Percentiles rank a stretch among this genome's conserved stretches.
Evolutionary conservation across 257 asterid species (phyloP).

Genomic region (Ophiorrhiza pumila): DNA sequence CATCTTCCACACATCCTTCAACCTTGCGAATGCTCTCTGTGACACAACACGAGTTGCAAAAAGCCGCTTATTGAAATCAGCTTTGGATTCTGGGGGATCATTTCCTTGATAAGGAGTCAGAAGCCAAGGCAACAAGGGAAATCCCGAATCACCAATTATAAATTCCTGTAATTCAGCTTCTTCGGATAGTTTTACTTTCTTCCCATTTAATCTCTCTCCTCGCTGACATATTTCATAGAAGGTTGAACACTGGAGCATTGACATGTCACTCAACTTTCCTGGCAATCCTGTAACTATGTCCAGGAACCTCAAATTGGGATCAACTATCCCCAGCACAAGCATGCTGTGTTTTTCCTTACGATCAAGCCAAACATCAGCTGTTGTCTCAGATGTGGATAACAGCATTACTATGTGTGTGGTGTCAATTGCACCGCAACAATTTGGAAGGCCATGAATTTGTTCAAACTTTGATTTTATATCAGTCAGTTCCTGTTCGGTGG

Average conservation of each 20-base stretch:
- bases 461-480: slow-evolving; percentile 53
- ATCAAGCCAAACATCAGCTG: slow-evolving; percentile 62
- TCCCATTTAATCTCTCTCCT: slow-evolving; percentile 55
- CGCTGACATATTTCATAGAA: slow-evolving; percentile 51
- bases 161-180: slow-evolving; percentile 51
- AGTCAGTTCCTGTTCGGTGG: slow-evolving; percentile 39
- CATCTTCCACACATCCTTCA: slow-evolving; percentile 82
- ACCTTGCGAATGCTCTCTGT: slow-evolving; percentile 51
- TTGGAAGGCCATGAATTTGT: slow-evolving; percentile 65
- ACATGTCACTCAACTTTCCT: slow-evolving; percentile 57
- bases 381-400: slow-evolving; percentile 60
- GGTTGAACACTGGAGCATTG: slow-evolving; percentile 52
- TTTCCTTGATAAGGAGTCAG: slow-evolving; percentile 64
- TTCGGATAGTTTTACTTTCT: slow-evolving; percentile 25
- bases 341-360: slow-evolving; percentile 60
- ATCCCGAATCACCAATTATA: slow-evolving; percentile 63
- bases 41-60: slow-evolving; percentile 48
- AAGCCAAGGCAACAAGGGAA: slow-evolving; percentile 76
- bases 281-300: slow-evolving; percentile 78
- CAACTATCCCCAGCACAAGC: slow-evolving; percentile 69
- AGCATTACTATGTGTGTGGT: slow-evolving; percentile 66
- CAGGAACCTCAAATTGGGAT: slow-evolving; percentile 65
- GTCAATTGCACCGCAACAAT: slow-evolving; percentile 84
- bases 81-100: slow-evolving; percentile 36
- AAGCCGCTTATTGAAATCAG: slow-evolving; percentile 50